Percentiles rank a stretch among this genome's conserved stretches.
Conservation (phyloP, 441 rosid genomes). For the Pelargonium myrrhifolium region DNA sequence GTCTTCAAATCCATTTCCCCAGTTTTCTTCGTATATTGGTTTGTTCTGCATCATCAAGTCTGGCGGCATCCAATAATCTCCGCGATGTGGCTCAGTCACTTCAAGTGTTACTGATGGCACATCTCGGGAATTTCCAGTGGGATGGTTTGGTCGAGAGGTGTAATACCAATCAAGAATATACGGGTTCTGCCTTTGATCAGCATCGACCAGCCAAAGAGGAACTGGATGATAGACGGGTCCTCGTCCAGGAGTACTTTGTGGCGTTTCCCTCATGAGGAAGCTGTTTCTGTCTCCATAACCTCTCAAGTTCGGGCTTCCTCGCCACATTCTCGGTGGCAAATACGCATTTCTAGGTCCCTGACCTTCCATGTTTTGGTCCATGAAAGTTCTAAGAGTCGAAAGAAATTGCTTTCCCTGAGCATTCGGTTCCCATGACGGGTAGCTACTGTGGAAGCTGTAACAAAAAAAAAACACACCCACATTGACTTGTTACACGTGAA, state of each 20-base stretch:
- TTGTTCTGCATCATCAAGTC: slow-evolving; percentile 27
- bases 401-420: slow-evolving; percentile 72
- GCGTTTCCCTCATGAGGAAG: slow-evolving; percentile 42
- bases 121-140: slow-evolving; percentile 23
- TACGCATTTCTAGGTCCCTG: slow-evolving; percentile 32
- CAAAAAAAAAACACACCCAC: neutral
- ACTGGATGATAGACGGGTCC: slow-evolving; percentile 33
- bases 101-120: slow-evolving; percentile 18
- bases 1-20: slow-evolving; percentile 29
- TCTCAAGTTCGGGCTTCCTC: slow-evolving; percentile 38
- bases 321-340: slow-evolving; percentile 45
- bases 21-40: slow-evolving; percentile 28
- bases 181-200: slow-evolving; percentile 63
- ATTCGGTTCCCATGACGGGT: slow-evolving; percentile 85
- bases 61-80: slow-evolving; percentile 46
- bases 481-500: neutral
- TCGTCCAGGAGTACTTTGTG: slow-evolving; percentile 23
- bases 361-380: slow-evolving; percentile 60
- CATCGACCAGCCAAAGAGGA: slow-evolving; percentile 63
- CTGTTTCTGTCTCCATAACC: slow-evolving; percentile 38
- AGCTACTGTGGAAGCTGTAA: slow-evolving; percentile 81
- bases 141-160: slow-evolving; percentile 38
- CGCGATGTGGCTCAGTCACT: slow-evolving; percentile 28
- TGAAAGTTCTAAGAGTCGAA: slow-evolving; percentile 61
- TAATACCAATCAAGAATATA: slow-evolving; percentile 91